Conservation (phyloP, 202 grass and related monocot genomes). For the Schoenoplectus tabernaemontani region DNA sequence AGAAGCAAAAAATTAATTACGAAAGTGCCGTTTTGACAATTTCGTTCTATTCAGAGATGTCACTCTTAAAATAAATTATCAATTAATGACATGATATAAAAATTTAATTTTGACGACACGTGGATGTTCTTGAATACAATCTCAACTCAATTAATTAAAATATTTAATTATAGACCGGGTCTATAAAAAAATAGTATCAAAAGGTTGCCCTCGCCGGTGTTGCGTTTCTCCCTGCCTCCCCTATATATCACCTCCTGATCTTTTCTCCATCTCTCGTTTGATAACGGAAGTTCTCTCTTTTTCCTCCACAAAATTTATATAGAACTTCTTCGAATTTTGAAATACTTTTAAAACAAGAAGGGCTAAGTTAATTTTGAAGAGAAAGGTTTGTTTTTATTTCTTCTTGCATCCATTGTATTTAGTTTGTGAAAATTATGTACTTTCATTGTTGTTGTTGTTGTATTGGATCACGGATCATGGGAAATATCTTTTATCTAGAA, state of each 20-base stretch:
- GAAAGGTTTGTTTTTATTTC: slow-evolving; percentile 4
- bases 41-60: no score
- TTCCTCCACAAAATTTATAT: background rate
- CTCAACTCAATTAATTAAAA: background rate
- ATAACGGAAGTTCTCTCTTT: background rate
- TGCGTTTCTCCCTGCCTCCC: background rate
- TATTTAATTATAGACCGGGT: background rate
- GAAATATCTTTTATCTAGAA: background rate
- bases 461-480: background rate
- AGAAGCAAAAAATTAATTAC: no score
- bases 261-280: background rate
- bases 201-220: slow-evolving; percentile 10
- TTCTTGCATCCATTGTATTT: background rate
- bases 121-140: no score
- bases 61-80: no score
- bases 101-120: no score
- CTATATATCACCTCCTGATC: background rate
- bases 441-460: background rate
- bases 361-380: background rate
- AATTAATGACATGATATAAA: no score
- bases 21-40: no score
- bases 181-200: background rate
- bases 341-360: background rate
- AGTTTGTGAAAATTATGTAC: background rate
- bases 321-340: background rate